phyloP scores from a whole-genome alignment of 495 filamentous ascomycete species.

The Aspergillus ellipticus region DNA sequence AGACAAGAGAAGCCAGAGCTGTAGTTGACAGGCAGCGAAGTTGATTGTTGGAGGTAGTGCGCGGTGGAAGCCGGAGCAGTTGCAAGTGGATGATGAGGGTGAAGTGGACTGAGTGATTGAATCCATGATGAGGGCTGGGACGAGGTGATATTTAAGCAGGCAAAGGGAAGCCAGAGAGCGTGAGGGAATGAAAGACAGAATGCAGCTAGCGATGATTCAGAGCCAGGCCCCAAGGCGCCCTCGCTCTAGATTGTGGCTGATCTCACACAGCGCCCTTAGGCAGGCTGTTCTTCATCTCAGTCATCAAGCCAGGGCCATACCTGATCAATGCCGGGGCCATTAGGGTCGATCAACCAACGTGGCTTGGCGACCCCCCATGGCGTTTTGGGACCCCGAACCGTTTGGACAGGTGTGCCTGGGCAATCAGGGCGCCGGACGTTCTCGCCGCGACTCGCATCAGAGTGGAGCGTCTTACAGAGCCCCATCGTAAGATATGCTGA shows the following conservation, averaged over 20 bases:
- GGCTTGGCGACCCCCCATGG: slow-evolving; percentile 1
- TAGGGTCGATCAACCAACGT: slow-evolving; percentile 4
- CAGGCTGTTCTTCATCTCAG: background rate
- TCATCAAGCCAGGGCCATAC: slow-evolving; percentile 1
- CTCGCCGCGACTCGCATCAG: background rate
- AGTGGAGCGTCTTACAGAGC: background rate
- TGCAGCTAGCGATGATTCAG: slow-evolving; percentile 3
- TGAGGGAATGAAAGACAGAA: background rate
- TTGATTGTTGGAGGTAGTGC: background rate
- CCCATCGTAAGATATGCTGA: slow-evolving; percentile 4
- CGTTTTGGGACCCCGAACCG: slow-evolving; percentile 1
- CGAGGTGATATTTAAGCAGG: background rate
- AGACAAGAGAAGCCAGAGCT: background rate
- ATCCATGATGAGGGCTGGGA: background rate
- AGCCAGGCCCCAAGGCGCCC: slow-evolving; percentile 1
- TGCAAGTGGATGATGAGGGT: background rate
- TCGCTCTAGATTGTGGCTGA: slow-evolving; percentile 1
- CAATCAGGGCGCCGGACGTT: background rate
- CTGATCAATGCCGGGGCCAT: slow-evolving; percentile 4
- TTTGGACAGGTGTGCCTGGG: background rate
- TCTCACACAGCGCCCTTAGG: background rate
- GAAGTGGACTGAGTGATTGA: background rate
- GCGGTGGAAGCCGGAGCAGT: background rate
- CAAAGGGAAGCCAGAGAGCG: background rate
- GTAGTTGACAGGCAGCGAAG: background rate